Percentiles rank a stretch among this genome's conserved stretches.
Evolutionary conservation across 805 yeast genomes (phyloP).

Genomic region (Blastobotrys chiropterorum): DNA sequence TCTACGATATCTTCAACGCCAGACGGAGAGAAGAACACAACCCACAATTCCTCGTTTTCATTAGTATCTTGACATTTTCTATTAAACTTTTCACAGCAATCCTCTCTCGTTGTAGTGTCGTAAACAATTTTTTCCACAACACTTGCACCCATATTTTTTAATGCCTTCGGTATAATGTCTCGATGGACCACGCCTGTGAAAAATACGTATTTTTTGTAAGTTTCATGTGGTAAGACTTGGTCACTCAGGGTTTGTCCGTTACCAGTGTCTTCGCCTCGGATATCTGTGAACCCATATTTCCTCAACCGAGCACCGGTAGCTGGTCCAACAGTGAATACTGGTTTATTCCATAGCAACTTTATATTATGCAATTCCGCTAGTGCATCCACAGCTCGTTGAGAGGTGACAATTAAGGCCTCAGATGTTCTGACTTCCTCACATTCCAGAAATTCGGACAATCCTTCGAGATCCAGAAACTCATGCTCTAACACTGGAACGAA

Average conservation of each 20-base stretch:
- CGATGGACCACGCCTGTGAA: conserved; percentile 82
- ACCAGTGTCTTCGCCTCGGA: conserved; percentile 79
- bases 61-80: conserved; percentile 4
- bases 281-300: conserved; percentile 56
- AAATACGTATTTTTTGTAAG: conserved; percentile 39
- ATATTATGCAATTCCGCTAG: conserved; percentile 6
- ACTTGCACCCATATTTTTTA: conserved; percentile 37
- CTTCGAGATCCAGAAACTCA: conserved; percentile 43
- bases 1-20: conserved; percentile 64
- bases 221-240: conserved; percentile 47
- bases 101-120: conserved; percentile 49
- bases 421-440: conserved; percentile 38
- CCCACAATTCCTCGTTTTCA: conserved; percentile 43
- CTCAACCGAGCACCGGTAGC: conserved; percentile 62
- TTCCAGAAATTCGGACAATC: conserved; percentile 40
- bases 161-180: conserved; percentile 67
- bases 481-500: conserved; percentile 77
- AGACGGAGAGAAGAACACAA: conserved; percentile 87
- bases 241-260: conserved; percentile 64
- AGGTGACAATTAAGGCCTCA: conserved; percentile 66
- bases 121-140: conserved; percentile 63
- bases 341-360: conserved; percentile 20
- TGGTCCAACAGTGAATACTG: conserved; percentile 86
- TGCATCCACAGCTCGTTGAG: conserved; percentile 88
- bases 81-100: conserved; percentile 36